Percentiles rank a stretch among this genome's conserved stretches.
phyloP scores from a whole-genome alignment of 2,329 filamentous ascomycete species.

The Aspergillus pseudotamarii region DNA sequence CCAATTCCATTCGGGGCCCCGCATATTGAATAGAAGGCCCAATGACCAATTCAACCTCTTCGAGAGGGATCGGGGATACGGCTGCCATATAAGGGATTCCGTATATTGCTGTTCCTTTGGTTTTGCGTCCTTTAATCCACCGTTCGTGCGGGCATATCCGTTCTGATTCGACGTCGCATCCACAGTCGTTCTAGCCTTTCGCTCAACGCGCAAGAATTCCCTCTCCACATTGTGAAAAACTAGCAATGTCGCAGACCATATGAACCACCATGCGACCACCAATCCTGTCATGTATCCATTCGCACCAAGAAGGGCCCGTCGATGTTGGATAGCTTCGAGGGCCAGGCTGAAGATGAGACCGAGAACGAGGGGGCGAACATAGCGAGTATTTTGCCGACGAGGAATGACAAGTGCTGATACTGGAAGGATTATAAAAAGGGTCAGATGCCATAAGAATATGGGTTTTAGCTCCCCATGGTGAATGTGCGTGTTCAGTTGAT shows the following conservation, averaged over 20 bases:
- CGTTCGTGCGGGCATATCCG: not conserved
- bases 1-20: conserved; percentile 65
- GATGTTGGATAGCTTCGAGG: conserved; percentile 47
- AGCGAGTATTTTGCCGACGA: conserved; percentile 40
- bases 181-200: conserved; percentile 16
- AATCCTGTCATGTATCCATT: conserved; percentile 60
- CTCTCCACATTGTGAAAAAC: conserved; percentile 58
- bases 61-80: conserved; percentile 53
- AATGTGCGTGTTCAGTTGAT: conserved; percentile 28
- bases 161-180: conserved; percentile 1
- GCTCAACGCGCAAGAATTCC: conserved; percentile 60
- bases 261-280: conserved; percentile 55
- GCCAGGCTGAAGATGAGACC: conserved; percentile 46
- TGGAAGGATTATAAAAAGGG: conserved; percentile 36
- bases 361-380: conserved; percentile 51
- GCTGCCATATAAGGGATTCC: conserved; percentile 54
- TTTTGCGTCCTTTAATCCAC: not conserved
- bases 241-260: conserved; percentile 57
- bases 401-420: conserved; percentile 57
- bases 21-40: conserved; percentile 60
- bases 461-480: conserved; percentile 34
- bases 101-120: not conserved
- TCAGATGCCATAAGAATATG: conserved; percentile 40
- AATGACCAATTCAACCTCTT: conserved; percentile 62
- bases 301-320: conserved; percentile 53